These are phyloP conservation scores for Amorphotheca resinae DNA, from an alignment of 495 filamentous ascomycete genomes.

Conservation along the genomic window DNA sequence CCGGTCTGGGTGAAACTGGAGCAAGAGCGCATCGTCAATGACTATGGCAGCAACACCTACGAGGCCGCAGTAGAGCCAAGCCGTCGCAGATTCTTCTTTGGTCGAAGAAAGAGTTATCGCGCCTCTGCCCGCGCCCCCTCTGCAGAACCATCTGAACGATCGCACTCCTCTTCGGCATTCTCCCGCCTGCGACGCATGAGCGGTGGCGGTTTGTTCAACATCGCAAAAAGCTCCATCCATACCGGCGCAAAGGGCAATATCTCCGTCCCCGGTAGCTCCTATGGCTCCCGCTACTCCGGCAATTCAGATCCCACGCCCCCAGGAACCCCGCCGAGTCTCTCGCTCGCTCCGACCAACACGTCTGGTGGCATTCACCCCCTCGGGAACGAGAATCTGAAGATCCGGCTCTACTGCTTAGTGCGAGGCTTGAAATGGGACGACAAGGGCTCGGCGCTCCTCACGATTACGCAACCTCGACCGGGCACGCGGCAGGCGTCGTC, in stretches of 20 bases:
- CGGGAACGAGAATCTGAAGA: constrained; percentile 64
- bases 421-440: constrained; percentile 76
- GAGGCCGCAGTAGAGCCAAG: constrained; percentile 5
- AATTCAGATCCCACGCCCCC: constrained; percentile 38
- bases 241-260: constrained; percentile 23
- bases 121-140: constrained; percentile 37
- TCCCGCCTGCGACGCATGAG: constrained; percentile 46
- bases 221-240: constrained; percentile 45
- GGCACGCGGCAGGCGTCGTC: constrained; percentile 38
- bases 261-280: constrained; percentile 45
- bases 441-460: constrained; percentile 70
- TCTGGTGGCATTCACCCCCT: constrained; percentile 17
- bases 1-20: constrained; percentile 79
- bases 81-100: constrained; percentile 34
- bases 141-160: constrained; percentile 19
- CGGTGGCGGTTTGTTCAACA: constrained; percentile 50
- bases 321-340: constrained; percentile 32
- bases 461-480: constrained; percentile 59
- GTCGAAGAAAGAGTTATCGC: constrained; percentile 46
- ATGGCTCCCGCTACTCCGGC: constrained; percentile 39
- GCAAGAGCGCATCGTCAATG: constrained; percentile 36
- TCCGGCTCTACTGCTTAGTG: constrained; percentile 69
- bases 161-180: constrained; percentile 35
- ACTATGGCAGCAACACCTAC: constrained; percentile 30
- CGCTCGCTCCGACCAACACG: constrained; percentile 1